Base-by-base conservation (phyloP, 352 stramenopile genomes). In the Globisporangium echinulatum region DNA sequence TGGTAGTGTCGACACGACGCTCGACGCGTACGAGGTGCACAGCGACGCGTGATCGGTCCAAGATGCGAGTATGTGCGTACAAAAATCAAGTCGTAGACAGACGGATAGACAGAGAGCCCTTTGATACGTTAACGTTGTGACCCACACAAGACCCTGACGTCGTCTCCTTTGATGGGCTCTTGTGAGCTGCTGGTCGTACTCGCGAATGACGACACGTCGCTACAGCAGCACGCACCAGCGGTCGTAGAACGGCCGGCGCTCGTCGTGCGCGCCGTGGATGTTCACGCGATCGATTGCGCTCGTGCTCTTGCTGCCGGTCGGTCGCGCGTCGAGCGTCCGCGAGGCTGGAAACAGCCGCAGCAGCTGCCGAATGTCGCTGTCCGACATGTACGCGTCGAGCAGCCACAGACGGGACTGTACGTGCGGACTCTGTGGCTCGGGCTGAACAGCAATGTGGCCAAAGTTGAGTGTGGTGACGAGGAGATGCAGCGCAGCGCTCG, bases 331-430 rank as follows among this genome's bases (percentile, higher is more conserved):
- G 0, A 92, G 72, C 8, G 64, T 71, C 8, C 66, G 66, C 0
- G 64, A 14, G 39, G 68, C 7, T 0, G 77, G 76, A 7, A 92
- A 70, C 19, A 72, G 61, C 36, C 74, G 71, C 49, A 87, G 70
- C 1, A 90, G 42, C 39, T 84, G 64, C 17, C 71, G 75, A 25
- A 92, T 76, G 37, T 84, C 77, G 37, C 77, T 52, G 48, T 92
- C 80, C 19, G 82, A 92, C 54, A 92, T 72, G 67, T 89, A 92
- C 40, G 80, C 76, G 49, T 92, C 80, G 10, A 89, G 58, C 62
- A 76, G 66, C 82, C 82, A 92, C 11, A 75, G 49, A n/a, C 77
- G 75, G 47, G 66, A 71, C 48, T 73, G 78, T 11, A 82, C 57
- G 15, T 52, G 9, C 4, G 48, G 42, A 9, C 49, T 13, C 47